Evolutionary conservation across 2,329 filamentous ascomycete species (phyloP).

Genomic region (Mariannaea sp.): DNA sequence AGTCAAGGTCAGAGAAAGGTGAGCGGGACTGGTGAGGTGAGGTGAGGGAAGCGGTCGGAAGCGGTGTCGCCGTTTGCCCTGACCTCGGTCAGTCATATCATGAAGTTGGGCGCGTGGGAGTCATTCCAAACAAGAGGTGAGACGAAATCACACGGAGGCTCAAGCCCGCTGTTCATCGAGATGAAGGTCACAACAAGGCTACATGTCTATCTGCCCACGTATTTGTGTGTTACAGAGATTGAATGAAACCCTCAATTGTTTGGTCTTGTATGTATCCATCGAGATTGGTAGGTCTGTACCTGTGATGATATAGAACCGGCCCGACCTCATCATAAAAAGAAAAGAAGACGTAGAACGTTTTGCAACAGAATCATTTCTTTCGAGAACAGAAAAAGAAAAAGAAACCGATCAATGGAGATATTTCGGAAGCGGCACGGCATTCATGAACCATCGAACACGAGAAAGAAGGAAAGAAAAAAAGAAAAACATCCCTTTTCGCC

Average conservation of each 20-base stretch:
- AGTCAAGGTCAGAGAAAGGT: not conserved
- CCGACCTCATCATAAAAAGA: too few relatives aligned
- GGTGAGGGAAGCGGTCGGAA: slow-evolving; percentile 3
- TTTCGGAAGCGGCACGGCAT: slow-evolving; percentile 33
- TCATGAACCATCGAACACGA: not conserved
- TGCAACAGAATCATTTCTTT: slow-evolving; percentile 4
- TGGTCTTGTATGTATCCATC: too few relatives aligned
- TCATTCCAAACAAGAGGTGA: not conserved
- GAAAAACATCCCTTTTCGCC: not conserved
- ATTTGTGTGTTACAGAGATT: not conserved
- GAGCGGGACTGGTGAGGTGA: not conserved
- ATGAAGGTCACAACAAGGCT: slow-evolving; percentile 3
- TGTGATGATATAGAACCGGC: too few relatives aligned
- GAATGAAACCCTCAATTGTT: too few relatives aligned
- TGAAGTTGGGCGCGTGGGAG: too few relatives aligned
- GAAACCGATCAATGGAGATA: slow-evolving; percentile 22
- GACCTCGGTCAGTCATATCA: not conserved
- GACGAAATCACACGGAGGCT: slow-evolving; percentile 3
- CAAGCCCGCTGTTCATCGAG: slow-evolving; percentile 8
- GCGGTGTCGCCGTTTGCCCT: slow-evolving; percentile 4
- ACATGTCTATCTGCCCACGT: not conserved
- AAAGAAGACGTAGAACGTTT: not conserved
- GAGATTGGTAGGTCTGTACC: not conserved
- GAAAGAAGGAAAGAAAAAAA: not conserved
- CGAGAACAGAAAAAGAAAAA: slow-evolving; percentile 5